Conservation (phyloP, 2,329 filamentous ascomycete genomes). For the Cladobotryum mycophilum region DNA sequence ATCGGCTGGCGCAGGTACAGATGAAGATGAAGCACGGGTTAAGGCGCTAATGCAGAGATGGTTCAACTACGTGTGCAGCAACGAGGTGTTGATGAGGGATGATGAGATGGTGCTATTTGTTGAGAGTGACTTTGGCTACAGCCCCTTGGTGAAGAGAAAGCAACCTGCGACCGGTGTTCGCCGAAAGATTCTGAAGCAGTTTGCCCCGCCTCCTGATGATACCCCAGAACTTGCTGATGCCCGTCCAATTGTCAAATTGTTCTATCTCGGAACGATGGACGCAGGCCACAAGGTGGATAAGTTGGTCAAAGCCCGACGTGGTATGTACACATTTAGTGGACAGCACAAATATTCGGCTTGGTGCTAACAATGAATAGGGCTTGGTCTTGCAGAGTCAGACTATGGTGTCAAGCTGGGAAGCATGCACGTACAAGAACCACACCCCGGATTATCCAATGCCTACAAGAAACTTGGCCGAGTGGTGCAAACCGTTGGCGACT, state of each 20-base stretch:
- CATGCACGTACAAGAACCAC: slow-evolving; percentile 86
- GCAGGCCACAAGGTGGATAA: slow-evolving; percentile 95
- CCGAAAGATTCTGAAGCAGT: slow-evolving; percentile 94
- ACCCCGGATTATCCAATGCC: slow-evolving; percentile 78
- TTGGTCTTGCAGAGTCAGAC: slow-evolving; percentile 87
- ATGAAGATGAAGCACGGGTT: slow-evolving; percentile 86
- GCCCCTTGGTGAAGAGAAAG: slow-evolving; percentile 88
- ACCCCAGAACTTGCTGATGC: slow-evolving; percentile 90
- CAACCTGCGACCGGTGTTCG: slow-evolving; percentile 94
- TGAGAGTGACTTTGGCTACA: slow-evolving; percentile 98
- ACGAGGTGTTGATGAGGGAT: slow-evolving; percentile 87
- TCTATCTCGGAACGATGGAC: slow-evolving; percentile 94
- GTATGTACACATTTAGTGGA: slow-evolving; percentile 40
- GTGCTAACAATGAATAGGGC: slow-evolving; percentile 49
- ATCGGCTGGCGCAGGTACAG: slow-evolving; percentile 88
- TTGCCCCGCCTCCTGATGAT: slow-evolving; percentile 93
- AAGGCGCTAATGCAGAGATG: slow-evolving; percentile 88
- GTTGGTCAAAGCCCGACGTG: slow-evolving; percentile 84
- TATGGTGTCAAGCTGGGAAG: slow-evolving; percentile 83
- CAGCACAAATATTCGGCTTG: slow-evolving; percentile 10
- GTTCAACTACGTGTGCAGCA: slow-evolving; percentile 89
- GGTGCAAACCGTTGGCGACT: slow-evolving; percentile 89
- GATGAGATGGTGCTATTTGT: slow-evolving; percentile 98
- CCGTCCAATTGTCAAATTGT: slow-evolving; percentile 85
- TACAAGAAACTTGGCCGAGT: slow-evolving; percentile 94